These are phyloP conservation scores for rapeseed (Brassica napus) DNA, from an alignment of 345 rosid species.

Conservation along the genomic window DNA sequence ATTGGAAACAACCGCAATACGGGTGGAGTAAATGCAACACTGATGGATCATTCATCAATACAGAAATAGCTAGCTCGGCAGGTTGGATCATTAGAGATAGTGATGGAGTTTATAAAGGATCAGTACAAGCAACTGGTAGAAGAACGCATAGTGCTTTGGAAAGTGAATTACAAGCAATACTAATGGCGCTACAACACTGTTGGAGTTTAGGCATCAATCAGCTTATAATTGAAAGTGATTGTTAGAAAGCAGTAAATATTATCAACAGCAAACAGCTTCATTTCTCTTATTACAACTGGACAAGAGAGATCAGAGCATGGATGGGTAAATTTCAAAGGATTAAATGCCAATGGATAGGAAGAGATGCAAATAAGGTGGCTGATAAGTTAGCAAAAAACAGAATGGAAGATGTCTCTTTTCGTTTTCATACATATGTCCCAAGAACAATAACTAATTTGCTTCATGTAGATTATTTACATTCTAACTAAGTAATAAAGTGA, in stretches of 20 bases:
- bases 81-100: neutral
- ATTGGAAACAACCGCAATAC: too few relatives aligned
- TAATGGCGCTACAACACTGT: neutral
- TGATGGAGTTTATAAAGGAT: neutral
- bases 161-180: neutral
- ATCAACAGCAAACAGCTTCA: neutral
- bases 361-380: too few relatives aligned
- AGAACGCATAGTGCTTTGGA: neutral
- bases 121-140: neutral
- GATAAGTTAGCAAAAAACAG: too few relatives aligned
- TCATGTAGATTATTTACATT: too few relatives aligned
- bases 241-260: too few relatives aligned
- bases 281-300: neutral
- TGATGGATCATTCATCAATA: too few relatives aligned
- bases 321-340: neutral
- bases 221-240: neutral
- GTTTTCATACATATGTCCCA: too few relatives aligned
- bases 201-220: neutral
- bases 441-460: too few relatives aligned
- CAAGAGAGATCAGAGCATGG: neutral
- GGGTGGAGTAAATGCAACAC: too few relatives aligned
- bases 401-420: too few relatives aligned
- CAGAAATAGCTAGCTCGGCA: neutral
- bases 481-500: too few relatives aligned
- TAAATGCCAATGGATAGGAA: too few relatives aligned